phyloP scores from a whole-genome alignment of 768 basidiomycete species.

The Panaeolus papilionaceus region DNA sequence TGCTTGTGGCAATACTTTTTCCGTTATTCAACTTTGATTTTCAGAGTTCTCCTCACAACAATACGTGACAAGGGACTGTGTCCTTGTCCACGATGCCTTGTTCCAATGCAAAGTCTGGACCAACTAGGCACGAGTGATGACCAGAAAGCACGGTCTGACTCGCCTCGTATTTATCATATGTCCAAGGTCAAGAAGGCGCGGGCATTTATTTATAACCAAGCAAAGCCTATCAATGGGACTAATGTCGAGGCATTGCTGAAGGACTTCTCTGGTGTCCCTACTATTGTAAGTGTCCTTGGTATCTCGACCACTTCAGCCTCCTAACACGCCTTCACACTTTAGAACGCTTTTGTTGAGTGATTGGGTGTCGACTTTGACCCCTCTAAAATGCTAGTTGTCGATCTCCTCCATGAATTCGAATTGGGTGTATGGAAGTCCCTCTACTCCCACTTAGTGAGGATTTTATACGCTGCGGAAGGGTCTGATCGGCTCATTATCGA shows the following conservation, averaged over 20 bases:
- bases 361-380: slow-evolving; percentile 32
- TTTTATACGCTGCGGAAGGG: slow-evolving; percentile 36
- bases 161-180: no score
- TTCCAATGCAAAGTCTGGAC: slow-evolving; percentile 30
- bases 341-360: slow-evolving; percentile 33
- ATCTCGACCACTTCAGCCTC: no score
- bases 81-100: slow-evolving; percentile 41
- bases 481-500: slow-evolving; percentile 30
- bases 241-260: slow-evolving; percentile 27
- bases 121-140: slow-evolving; percentile 30
- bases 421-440: slow-evolving; percentile 46
- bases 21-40: neutral
- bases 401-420: slow-evolving; percentile 47
- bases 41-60: slow-evolving; percentile 34
- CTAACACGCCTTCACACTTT: neutral
- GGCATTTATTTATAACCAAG: slow-evolving; percentile 22
- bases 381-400: slow-evolving; percentile 37
- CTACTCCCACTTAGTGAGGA: slow-evolving; percentile 42
- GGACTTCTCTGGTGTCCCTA: slow-evolving; percentile 27
- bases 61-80: slow-evolving; percentile 41
- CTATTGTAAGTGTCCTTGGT: slow-evolving; percentile 23
- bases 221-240: slow-evolving; percentile 15
- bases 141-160: slow-evolving; percentile 16
- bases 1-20: no score
- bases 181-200: slow-evolving; percentile 15